A percentile compares a stretch with the other conserved stretches of the same genome.
phyloP scores from a whole-genome alignment of 1,284 basidiomycete species.

The Leccinum griseonigrum region DNA sequence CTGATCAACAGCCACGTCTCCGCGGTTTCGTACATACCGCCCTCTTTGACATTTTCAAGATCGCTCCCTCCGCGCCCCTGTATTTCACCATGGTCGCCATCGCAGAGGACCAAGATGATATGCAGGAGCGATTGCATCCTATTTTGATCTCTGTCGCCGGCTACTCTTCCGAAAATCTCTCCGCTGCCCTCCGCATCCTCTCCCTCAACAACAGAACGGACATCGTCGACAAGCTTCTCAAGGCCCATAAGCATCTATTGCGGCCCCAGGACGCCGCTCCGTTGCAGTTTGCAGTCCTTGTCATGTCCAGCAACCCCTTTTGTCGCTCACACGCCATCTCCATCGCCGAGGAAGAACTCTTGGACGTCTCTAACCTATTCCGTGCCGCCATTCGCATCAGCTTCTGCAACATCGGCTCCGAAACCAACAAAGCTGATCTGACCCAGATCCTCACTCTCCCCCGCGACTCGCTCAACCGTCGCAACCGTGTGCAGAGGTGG shows the following conservation, averaged over 20 bases:
- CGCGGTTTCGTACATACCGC: constrained; percentile 42
- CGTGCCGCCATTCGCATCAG: constrained; percentile 39
- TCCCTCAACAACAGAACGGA: constrained; percentile 35
- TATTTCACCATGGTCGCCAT: constrained; percentile 44
- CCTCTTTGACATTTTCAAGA: constrained; percentile 45
- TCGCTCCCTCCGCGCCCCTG: constrained; percentile 45
- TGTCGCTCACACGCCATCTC: constrained; percentile 37
- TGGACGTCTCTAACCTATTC: constrained; percentile 43
- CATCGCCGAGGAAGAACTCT: constrained; percentile 51
- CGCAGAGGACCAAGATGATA: constrained; percentile 30
- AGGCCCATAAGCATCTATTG: constrained; percentile 48
- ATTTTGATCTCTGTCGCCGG: constrained; percentile 42
- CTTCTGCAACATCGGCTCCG: constrained; percentile 49
- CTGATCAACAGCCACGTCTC: constrained; percentile 40
- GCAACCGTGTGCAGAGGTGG: constrained; percentile 51
- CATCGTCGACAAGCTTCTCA: constrained; percentile 42
- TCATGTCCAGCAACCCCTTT: constrained; percentile 33
- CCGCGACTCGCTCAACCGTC: constrained; percentile 36
- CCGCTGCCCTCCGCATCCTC: constrained; percentile 53
- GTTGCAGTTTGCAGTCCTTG: constrained; percentile 44
- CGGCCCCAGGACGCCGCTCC: constrained; percentile 50
- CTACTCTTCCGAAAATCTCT: constrained; percentile 48
- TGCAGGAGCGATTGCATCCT: constrained; percentile 36
- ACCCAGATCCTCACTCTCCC: constrained; percentile 45
- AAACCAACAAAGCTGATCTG: constrained; percentile 40